Evolutionary conservation across 1,284 basidiomycete species (phyloP), one percentile per base, ranked within the genome.

Genomic region (Cutaneotrichosporon cyanovorans): DNA sequence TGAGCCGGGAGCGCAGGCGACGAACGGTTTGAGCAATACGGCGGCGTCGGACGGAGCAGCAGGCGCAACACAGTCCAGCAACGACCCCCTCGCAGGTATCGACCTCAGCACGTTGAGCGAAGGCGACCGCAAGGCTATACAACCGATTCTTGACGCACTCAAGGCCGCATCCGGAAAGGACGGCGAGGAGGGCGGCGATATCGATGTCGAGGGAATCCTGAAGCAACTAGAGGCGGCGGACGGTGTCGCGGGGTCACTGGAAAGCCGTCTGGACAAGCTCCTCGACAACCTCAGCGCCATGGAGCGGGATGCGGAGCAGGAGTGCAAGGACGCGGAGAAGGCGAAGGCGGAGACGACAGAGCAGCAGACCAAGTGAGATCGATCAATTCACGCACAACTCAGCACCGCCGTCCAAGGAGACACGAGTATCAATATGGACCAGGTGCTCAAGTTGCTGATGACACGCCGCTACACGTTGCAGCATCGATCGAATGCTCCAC

Each of bases 141-240:
- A 57, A 51, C 60, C 61, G 9, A 45, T 62, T 18, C 34, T 61
- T 3, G 50, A 58, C 18, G 57, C 63, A 3, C 50, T 63, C 2
- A 43, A 38, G n/a, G 48, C 48, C 10, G 38, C 48, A 1, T 16
- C 34, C 5, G 46, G 50, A 5, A 51, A 41, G 16, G 54, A 55
- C 22, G 52, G 51, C 21, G 53, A 55, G 14, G 57, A 57, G 19
- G 44, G 42, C 31, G 56, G 48, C 32, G 61, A 61, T 11, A 34
- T 47, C 28, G 52, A 63, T 35, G 51, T 71, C 8, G 56, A 59
- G 40, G 62, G 61, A 16, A 57, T 73, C 4, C 43, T 73, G 31
- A 48, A 35, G 36, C 63, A 69, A 55, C 53, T 73, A 43, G 69
- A 73, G 16, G 63, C 62, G 16, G 71, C 70, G 2, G 68, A 60